phyloP scores from a whole-genome alignment of 164 flowering plant genomes.

The Taxillus chinensis region DNA sequence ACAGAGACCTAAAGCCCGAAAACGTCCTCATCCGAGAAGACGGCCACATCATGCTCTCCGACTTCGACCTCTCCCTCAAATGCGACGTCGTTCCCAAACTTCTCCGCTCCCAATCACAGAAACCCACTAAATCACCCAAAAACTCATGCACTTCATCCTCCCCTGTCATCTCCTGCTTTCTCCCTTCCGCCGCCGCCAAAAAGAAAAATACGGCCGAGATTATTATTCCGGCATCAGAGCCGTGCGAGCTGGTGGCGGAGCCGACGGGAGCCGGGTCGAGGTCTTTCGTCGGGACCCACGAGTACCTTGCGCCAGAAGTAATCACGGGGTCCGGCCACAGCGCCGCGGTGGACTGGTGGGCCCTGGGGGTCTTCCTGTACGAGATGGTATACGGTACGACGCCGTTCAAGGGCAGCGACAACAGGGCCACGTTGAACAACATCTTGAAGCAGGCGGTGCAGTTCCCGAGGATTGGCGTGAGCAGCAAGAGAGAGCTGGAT shows the following conservation, averaged over 20 bases:
- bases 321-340: constrained; percentile 84
- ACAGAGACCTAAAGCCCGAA: constrained; percentile 82
- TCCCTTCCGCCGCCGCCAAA: constrained; percentile 11
- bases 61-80: constrained; percentile 80
- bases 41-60: constrained; percentile 90
- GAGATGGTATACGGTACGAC: constrained; percentile 75
- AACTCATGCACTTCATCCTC: constrained; percentile 32
- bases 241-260: constrained; percentile 52
- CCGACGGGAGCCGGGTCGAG: constrained; percentile 61
- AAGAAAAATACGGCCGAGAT: constrained; percentile 5
- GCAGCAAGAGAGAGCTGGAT: constrained; percentile 39
- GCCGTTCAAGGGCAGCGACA: constrained; percentile 80
- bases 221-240: not conserved
- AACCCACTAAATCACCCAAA: not conserved
- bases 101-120: constrained; percentile 12
- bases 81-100: constrained; percentile 74
- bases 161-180: constrained; percentile 72
- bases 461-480: constrained; percentile 45
- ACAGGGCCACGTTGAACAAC: constrained; percentile 69
- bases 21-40: constrained; percentile 76
- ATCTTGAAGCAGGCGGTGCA: constrained; percentile 57
- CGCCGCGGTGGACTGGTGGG: constrained; percentile 92
- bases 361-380: constrained; percentile 72
- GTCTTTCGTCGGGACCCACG: constrained; percentile 92
- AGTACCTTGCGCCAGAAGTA: constrained; percentile 88